Evolutionary conservation across 805 yeast genomes (phyloP), one percentile per base, ranked within the genome.

Genomic region (Yarrowia sp.): DNA sequence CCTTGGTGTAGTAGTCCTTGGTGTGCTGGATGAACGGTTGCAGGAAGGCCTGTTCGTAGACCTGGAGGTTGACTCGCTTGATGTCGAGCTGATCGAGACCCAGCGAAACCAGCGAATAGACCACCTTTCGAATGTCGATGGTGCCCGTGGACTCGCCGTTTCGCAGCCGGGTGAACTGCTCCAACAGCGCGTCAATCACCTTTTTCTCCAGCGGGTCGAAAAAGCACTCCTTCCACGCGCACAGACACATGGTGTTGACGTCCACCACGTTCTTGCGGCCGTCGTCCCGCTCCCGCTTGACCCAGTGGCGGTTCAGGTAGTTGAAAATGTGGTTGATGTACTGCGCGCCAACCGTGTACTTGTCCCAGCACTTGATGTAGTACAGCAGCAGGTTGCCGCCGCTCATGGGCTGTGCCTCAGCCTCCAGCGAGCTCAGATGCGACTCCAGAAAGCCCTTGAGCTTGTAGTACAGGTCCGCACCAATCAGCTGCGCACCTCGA

Each of bases 281-380:
- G 74, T 93, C 98, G 47, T 91, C 88, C 72, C 98, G 83, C 76
- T 93, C 98, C 73, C 96, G 92, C 70, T 89, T 89, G 48, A 96
- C 97, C 99, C 99, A 95, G 77, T 93, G 95, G 67, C 98, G 84
- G 76, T 95, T 95, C 84, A 95, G 86, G 76, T 95, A 95, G 74
- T 93, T 97, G 72, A 95, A 90, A 6, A 96, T 92, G 74, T 96
- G 95, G 75, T 91, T 92, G 74, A 95, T 78, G 75, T 90, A 89
- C 14, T 92, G 89, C 1, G 98, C 96, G 32, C 98, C 98, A 63
- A 90, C 86, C 22, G 96, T 85, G 74, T 83, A 95, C 67, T 98
- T 83, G 68, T 86, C 86, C 97, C 98, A 96, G 69, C 88, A 85
- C 72, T 86, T 81, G 50, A 90, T 96, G 72, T 95, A 95, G 73